phyloP scores from a whole-genome alignment of 1,284 basidiomycete genomes.

The Leccinum fuscescens region DNA sequence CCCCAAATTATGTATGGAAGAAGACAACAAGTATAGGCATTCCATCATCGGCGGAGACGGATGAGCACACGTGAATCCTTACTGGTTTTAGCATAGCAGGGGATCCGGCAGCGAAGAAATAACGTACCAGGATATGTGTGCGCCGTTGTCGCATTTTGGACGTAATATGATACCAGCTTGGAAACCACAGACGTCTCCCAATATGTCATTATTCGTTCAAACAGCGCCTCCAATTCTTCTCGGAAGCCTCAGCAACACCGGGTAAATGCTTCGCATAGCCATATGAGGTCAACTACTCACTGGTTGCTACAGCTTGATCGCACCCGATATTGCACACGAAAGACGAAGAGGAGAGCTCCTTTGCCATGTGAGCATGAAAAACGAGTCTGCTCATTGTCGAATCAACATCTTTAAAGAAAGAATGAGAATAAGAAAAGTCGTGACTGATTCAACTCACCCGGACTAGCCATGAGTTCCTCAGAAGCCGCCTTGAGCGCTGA shows the following conservation, averaged over 20 bases:
- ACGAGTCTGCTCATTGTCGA: constrained; percentile 32
- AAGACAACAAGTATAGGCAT: constrained; percentile 54
- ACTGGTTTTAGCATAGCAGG: constrained; percentile 14
- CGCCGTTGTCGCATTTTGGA: constrained; percentile 10
- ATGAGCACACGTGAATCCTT: constrained; percentile 28
- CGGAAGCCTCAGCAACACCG: constrained; percentile 36
- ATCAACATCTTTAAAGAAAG: constrained; percentile 20
- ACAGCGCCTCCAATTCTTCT: constrained; percentile 37
- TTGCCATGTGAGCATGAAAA: constrained; percentile 43
- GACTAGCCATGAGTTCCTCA: constrained; percentile 30
- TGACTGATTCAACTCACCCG: constrained; percentile 31
- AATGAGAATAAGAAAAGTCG: constrained; percentile 5
- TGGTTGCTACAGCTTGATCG: constrained; percentile 34
- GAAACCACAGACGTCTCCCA: constrained; percentile 50
- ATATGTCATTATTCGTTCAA: constrained; percentile 42
- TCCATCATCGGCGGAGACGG: constrained; percentile 56
- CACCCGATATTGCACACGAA: constrained; percentile 48
- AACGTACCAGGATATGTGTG: constrained; percentile 13
- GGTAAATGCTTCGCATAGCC: constrained; percentile 5
- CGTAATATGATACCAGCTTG: constrained; percentile 32
- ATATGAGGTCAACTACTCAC: constrained; percentile 33
- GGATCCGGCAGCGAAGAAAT: constrained; percentile 1
- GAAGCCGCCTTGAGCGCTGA: constrained; percentile 38
- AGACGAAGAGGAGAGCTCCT: constrained; percentile 40
- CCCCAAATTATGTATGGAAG: constrained; percentile 53